Evolutionary conservation across 148 eudicot species (phyloP).

Genomic region (Dysphania ambrosioides): DNA sequence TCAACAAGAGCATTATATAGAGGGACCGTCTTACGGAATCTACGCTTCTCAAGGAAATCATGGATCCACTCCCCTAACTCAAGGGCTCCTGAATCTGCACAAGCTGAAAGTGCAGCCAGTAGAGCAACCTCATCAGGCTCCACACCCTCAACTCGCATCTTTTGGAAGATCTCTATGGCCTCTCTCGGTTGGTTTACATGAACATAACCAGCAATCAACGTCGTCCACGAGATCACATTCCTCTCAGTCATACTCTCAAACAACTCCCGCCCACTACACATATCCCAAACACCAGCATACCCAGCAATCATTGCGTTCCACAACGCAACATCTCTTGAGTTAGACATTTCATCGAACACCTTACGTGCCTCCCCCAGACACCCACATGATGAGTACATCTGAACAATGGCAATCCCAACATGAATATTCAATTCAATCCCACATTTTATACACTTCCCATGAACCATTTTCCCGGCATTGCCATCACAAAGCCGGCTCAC

Average conservation of each 20-base stretch:
- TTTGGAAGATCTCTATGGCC: slow-evolving; percentile 39
- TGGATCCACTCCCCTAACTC: slow-evolving; percentile 53
- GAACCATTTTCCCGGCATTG: slow-evolving; percentile 39
- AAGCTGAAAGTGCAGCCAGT: slow-evolving; percentile 54
- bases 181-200: slow-evolving; percentile 35
- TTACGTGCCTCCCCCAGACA: slow-evolving; percentile 36
- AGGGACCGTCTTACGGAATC: slow-evolving; percentile 21
- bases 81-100: slow-evolving; percentile 53
- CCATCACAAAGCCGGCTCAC: slow-evolving; percentile 24
- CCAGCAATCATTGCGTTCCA: slow-evolving; percentile 72
- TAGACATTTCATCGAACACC: slow-evolving; percentile 48
- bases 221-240: slow-evolving; percentile 79
- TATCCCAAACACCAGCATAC: slow-evolving; percentile 37
- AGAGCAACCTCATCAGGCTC: slow-evolving; percentile 47
- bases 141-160: slow-evolving; percentile 43
- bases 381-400: slow-evolving; percentile 35
- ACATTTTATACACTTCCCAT: slow-evolving; percentile 35
- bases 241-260: slow-evolving; percentile 46
- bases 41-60: slow-evolving; percentile 21
- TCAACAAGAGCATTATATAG: slow-evolving; percentile 52
- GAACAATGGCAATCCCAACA: slow-evolving; percentile 35
- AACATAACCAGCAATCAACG: slow-evolving; percentile 54
- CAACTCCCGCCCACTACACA: slow-evolving; percentile 34
- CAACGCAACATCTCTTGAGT: slow-evolving; percentile 32
- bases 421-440: slow-evolving; percentile 37